Conservation (phyloP, 805 yeast species). For the Myxozyma monticola region DNA sequence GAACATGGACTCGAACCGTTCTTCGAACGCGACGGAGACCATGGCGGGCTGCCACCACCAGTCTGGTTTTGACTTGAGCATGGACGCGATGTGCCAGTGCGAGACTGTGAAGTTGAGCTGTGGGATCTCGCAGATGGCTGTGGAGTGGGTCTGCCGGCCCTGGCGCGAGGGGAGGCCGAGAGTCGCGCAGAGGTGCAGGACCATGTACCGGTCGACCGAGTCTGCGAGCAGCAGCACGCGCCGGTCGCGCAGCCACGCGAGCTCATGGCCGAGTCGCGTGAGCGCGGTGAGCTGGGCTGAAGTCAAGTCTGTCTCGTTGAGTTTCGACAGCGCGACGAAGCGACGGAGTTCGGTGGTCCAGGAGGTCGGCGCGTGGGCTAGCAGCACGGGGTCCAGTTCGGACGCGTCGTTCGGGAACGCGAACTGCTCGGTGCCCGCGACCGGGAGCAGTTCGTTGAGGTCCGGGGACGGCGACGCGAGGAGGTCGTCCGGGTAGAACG, state of each 20-base stretch:
- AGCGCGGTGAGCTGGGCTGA: background rate
- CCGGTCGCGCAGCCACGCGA: slow-evolving; percentile 14
- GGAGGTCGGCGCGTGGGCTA: background rate
- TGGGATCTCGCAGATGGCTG: slow-evolving; percentile 18
- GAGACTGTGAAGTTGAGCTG: slow-evolving; percentile 20
- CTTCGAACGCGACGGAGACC: slow-evolving; percentile 21
- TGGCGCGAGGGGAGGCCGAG: slow-evolving; percentile 3
- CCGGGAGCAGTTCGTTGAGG: background rate
- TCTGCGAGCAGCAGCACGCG: slow-evolving; percentile 25
- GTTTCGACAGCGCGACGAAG: background rate
- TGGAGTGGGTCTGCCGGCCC: slow-evolving; percentile 10
- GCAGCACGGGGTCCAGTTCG: background rate
- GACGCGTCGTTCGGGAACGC: no score
- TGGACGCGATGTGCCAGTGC: slow-evolving; percentile 27
- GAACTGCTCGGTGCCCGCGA: no score
- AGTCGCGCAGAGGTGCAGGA: slow-evolving; percentile 6
- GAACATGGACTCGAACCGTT: slow-evolving; percentile 11
- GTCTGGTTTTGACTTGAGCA: slow-evolving; percentile 12
- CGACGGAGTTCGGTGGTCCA: background rate
- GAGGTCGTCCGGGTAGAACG: background rate
- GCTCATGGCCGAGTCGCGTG: background rate
- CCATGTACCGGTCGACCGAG: slow-evolving; percentile 21
- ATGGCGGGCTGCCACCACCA: slow-evolving; percentile 27
- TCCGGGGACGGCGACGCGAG: background rate
- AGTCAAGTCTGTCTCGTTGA: background rate